Conservation (phyloP, 805 yeast species). For the Saccharomycopsis babjevae region DNA sequence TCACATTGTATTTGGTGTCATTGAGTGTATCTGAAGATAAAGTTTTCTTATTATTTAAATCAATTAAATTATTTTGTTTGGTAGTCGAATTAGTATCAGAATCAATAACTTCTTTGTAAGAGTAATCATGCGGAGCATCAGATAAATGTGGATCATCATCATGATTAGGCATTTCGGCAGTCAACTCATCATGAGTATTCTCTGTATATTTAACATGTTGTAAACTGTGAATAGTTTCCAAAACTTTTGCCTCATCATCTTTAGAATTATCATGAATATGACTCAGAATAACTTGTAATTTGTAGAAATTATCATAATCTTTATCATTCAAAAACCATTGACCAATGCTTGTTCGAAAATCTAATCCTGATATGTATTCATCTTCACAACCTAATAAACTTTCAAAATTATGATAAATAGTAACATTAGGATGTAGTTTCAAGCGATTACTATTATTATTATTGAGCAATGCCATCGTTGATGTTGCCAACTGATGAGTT, state of each 20-base stretch:
- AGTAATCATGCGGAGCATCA: constrained; percentile 15
- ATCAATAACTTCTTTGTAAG: constrained; percentile 7
- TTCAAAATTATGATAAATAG: constrained; percentile 14
- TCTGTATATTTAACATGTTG: constrained; percentile 6
- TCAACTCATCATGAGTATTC: constrained; percentile 9
- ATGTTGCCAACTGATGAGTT: constrained; percentile 19
- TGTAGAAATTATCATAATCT: constrained; percentile 12
- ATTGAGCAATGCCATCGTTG: constrained; percentile 14
- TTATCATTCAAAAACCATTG: constrained; percentile 16
- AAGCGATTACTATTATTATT: background rate
- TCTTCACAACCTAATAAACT: constrained; percentile 48
- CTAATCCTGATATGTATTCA: constrained; percentile 67
- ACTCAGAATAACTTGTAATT: constrained; percentile 13
- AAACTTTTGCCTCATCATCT: background rate
- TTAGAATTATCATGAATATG: constrained; percentile 9
- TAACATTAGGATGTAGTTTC: constrained; percentile 16
- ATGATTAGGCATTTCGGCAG: constrained; percentile 13
- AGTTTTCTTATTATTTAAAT: background rate
- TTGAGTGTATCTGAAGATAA: background rate
- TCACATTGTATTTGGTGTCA: background rate
- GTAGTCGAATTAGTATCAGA: background rate
- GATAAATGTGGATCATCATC: constrained; percentile 12
- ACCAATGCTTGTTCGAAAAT: constrained; percentile 30
- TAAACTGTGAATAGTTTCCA: constrained; percentile 4
- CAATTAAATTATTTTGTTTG: too few species aligned